Percentiles rank a stretch among this genome's conserved stretches.
phyloP scores from a whole-genome alignment of 2,329 filamentous ascomycete genomes.

The Phyllosticta citriasiana region DNA sequence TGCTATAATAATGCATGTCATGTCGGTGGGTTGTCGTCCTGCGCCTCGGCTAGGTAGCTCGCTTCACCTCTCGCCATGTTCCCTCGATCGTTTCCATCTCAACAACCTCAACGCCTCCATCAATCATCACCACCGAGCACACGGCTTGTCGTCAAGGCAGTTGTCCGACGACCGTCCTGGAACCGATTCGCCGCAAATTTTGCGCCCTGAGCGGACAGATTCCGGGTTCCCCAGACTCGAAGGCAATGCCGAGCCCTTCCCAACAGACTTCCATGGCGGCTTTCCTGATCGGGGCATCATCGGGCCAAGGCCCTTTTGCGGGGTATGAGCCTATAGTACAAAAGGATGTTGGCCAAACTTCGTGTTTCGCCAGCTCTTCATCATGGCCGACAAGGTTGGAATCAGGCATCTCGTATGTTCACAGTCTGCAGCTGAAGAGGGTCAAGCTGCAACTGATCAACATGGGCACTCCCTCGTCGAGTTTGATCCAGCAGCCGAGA shows the following conservation, averaged over 20 bases:
- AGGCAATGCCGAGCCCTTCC: neutral
- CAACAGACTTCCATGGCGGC: neutral
- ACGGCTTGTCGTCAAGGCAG: neutral
- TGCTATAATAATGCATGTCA: too few species aligned
- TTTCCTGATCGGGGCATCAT: too few species aligned
- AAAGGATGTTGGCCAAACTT: neutral
- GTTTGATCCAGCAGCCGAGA: constrained; percentile 50
- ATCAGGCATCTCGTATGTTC: constrained; percentile 3
- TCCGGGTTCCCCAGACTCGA: neutral
- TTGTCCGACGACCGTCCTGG: neutral
- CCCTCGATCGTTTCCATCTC: too few species aligned
- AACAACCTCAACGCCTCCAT: too few species aligned
- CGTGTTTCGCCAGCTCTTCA: neutral
- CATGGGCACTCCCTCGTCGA: constrained; percentile 41
- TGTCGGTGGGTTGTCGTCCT: too few species aligned
- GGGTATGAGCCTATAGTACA: neutral
- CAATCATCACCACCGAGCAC: too few species aligned
- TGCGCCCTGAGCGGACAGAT: neutral
- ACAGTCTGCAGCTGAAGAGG: constrained; percentile 11
- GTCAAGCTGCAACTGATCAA: constrained; percentile 20
- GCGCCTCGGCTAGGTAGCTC: too few species aligned
- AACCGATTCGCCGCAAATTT: neutral
- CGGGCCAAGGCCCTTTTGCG: neutral
- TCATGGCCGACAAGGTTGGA: neutral
- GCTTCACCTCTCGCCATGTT: too few species aligned